phyloP scores from a whole-genome alignment of 306 rosid genomes.

The Quercus berberidifolia region DNA sequence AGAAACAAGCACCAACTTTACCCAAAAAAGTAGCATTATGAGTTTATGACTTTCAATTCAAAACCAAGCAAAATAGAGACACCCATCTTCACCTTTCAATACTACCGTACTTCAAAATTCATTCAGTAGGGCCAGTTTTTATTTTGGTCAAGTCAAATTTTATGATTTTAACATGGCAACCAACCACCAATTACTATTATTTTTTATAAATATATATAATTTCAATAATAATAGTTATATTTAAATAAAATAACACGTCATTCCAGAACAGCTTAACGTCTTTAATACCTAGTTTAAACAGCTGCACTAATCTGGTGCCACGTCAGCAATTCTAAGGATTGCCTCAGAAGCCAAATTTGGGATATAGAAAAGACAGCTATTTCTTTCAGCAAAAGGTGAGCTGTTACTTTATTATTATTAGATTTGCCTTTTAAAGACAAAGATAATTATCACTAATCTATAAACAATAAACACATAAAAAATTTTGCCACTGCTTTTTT shows the following conservation, averaged over 20 bases:
- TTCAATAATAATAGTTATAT: not conserved
- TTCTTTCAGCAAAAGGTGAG: not conserved
- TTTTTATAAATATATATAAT: too few species aligned
- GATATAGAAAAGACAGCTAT: slow-evolving; percentile 34
- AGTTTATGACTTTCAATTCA: not conserved
- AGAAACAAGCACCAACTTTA: not conserved
- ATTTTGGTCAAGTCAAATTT: too few species aligned
- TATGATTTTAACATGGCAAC: not conserved
- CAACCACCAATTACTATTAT: not conserved
- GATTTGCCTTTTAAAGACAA: not conserved
- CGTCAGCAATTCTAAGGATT: slow-evolving; percentile 24
- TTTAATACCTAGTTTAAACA: not conserved
- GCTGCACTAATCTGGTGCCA: slow-evolving; percentile 27
- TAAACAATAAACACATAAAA: too few species aligned
- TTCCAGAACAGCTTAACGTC: not conserved
- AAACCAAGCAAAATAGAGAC: not conserved
- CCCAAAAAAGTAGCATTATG: not conserved
- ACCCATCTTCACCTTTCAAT: not conserved
- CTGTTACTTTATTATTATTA: slow-evolving; percentile 38
- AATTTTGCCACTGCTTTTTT: too few species aligned
- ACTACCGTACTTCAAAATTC: not conserved
- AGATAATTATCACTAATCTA: not conserved
- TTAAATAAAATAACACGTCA: not conserved
- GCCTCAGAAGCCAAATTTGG: slow-evolving; percentile 27
- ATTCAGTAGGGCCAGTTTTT: not conserved